Base-by-base conservation (phyloP, 371 early-diverging fungal genomes). In the Blakeslea trispora region DNA sequence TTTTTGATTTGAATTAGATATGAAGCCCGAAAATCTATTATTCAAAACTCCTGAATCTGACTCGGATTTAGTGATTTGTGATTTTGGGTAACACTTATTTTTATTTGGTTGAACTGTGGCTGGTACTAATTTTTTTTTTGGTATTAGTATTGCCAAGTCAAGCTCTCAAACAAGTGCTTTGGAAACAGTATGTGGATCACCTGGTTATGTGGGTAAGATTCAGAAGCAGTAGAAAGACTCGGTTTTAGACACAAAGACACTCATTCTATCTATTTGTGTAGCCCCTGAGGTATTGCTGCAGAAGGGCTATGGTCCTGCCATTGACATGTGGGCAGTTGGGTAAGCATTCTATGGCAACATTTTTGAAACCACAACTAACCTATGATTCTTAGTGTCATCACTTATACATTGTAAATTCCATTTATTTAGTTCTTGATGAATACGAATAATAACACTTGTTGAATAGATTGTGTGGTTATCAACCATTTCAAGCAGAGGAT, bases 211-310 rank as follows among this genome's bases (percentile, higher is more conserved):
- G 24, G 75, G 75, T 75, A 68, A 63, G 56, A 37, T 14, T 31
- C 11, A 39, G 2, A 15, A 15, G 19, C n/a, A n/a, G n/a, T n/a
- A n/a, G n/a, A n/a, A n/a, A n/a, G n/a, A n/a, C n/a, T n/a, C n/a
- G n/a, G n/a, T n/a, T n/a, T n/a, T n/a, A n/a, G n/a, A n/a, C n/a
- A n/a, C n/a, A n/a, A n/a, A n/a, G n/a, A n/a, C n/a, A n/a, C n/a
- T n/a, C n/a, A n/a, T n/a, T n/a, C n/a, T n/a, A n/a, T n/a, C n/a
- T n/a, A 34, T 15, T 56, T 56, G 15, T 54, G 28, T 82, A 69
- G 91, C 94, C 4, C 94, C 94, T 0, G 97, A 97, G 72, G 86
- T 95, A 15, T 66, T 96, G 34, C 64, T 72, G 37, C 76, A 84
- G 50, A 76, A 68, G 37, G 87, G 88, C 1, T 86, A 91, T 66